A percentile compares a stretch with the other conserved stretches of the same genome.
Conservation (phyloP, 495 filamentous ascomycete genomes). For the Aspergillus kassunensis region DNA sequence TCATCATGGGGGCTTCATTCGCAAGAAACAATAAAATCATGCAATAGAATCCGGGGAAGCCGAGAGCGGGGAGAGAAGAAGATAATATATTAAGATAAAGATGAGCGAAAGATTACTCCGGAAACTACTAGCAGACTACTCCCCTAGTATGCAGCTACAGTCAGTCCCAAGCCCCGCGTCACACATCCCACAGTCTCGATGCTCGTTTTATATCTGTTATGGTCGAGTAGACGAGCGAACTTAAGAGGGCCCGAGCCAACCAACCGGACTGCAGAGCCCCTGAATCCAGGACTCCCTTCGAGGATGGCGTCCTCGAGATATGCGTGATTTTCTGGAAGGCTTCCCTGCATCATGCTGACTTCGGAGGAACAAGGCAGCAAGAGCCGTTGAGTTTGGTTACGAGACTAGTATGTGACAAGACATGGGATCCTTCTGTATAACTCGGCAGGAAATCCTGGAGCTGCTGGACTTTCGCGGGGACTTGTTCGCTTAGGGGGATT, state of each 20-base stretch:
- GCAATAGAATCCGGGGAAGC: conserved; percentile 23
- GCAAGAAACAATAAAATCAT: not conserved
- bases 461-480: not conserved
- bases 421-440: not conserved
- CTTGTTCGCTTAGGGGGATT: not conserved
- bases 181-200: too few relatives aligned
- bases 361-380: too few relatives aligned
- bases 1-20: not conserved
- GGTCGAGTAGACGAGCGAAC: not conserved
- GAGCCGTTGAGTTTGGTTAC: not conserved
- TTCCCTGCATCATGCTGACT: too few relatives aligned
- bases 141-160: conserved; percentile 6
- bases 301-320: not conserved
- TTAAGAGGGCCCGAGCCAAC: not conserved
- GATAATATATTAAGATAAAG: conserved; percentile 11
- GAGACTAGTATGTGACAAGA: not conserved
- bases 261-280: conserved; percentile 1
- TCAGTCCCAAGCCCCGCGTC: conserved; percentile 4
- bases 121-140: too few relatives aligned
- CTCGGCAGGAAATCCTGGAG: conserved; percentile 3
- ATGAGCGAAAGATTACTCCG: not conserved
- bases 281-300: not conserved
- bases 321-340: conserved; percentile 16
- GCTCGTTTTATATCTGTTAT: not conserved
- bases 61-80: conserved; percentile 5